Evolutionary conservation across 345 rosid genomes (phyloP).

Genomic region (Sonneratia caseolaris): DNA sequence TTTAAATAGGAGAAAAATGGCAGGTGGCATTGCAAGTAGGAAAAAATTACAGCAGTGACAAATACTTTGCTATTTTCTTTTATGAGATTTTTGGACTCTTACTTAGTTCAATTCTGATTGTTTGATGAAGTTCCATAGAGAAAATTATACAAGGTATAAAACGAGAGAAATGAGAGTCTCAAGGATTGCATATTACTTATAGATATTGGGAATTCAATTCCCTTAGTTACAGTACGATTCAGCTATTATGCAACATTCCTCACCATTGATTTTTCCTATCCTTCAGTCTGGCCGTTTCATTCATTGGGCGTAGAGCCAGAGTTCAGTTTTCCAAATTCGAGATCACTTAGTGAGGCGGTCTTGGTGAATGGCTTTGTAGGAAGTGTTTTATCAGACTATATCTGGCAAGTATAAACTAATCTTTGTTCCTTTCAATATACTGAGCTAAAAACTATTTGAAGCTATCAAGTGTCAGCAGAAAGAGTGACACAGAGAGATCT

Average conservation of each 20-base stretch:
- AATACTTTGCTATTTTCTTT: background rate
- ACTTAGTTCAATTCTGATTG: background rate
- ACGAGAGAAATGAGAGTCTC: background rate
- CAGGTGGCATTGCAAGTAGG: background rate
- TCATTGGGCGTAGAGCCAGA: slow-evolving; percentile 46
- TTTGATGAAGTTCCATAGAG: background rate
- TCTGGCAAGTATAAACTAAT: slow-evolving; percentile 30
- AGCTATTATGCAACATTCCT: background rate
- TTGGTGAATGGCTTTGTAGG: slow-evolving; percentile 43
- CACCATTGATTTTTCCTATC: slow-evolving; percentile 2
- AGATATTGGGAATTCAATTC: background rate
- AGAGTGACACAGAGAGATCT: background rate
- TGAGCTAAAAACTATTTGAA: background rate
- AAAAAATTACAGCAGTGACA: background rate
- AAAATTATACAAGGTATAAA: background rate
- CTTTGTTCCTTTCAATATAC: background rate
- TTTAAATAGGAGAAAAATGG: background rate
- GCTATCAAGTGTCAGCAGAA: background rate
- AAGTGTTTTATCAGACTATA: slow-evolving; percentile 49
- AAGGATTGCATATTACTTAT: background rate
- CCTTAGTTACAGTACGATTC: background rate
- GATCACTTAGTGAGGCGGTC: slow-evolving; percentile 26
- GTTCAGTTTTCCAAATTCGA: slow-evolving; percentile 44
- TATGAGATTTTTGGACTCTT: too few relatives aligned
- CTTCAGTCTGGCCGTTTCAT: slow-evolving; percentile 54